Base-by-base conservation (phyloP, 768 basidiomycete species). In the Mycena galopus region DNA sequence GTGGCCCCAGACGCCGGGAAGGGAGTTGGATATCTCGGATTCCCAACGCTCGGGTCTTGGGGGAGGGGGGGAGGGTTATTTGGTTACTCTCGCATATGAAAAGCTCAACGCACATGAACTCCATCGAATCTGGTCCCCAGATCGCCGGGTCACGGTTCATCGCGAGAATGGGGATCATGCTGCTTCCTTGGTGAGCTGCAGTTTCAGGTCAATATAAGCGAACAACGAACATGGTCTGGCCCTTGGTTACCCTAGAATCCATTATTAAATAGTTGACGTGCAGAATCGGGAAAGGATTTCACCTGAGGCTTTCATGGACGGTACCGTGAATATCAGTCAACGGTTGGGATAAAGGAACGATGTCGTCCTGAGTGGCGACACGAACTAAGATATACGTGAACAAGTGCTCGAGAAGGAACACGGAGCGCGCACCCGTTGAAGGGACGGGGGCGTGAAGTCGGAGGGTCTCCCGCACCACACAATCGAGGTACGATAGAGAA, bases 11-110 rank as follows among this genome's bases (percentile, higher is more conserved):
- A 89, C 81, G 10, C 88, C 86, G 14, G 89, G 89, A 19, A 90
- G 78, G 2, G 77, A 71, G 10, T 78, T 74, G 2, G 78, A 81
- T 3, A 78, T 76, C 17, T 79, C 23, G 7, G 79, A 64, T n/a
- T 78, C 75, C 89, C 89, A 90, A 0, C 89, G 84, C 69, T 90
- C 88, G 0, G 89, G 89, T 69, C 88, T 89, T n/a, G n/a, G n/a
- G n/a, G n/a, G 71, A 16, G 35, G 23, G 16, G 37, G 23, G 19
- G 30, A 30, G 10, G 12, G 23, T 29, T 9, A 39, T 7, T 11
- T 19, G 6, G n/a, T n/a, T 23, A 25, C 16, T 59, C 21, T 57
- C 32, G n/a, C 12, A 1, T 65, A 77, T 74, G 0, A 60, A 12
- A 33, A 47, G 2, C 83, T 21, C 10, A 58, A 55, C 60, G 59